These are phyloP conservation scores for Babesia sp. DNA, from an alignment of 169 alveolate species.

Conservation along the genomic window DNA sequence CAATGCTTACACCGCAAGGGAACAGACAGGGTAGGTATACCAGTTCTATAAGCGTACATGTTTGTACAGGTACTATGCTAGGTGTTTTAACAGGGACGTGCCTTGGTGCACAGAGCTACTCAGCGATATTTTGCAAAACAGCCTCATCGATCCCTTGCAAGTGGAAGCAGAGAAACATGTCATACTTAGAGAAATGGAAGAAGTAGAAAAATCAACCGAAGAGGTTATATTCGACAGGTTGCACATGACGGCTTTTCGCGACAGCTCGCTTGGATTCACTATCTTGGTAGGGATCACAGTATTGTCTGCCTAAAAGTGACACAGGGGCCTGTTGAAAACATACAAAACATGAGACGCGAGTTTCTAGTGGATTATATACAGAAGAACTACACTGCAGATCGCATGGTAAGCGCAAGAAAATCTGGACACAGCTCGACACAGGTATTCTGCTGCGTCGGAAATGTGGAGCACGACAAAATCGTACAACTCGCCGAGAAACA, in stretches of 20 bases:
- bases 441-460: slow-evolving; percentile 89
- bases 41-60: background rate
- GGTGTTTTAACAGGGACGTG: slow-evolving; percentile 82
- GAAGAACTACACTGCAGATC: slow-evolving; percentile 89
- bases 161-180: slow-evolving; percentile 91
- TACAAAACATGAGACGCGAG: slow-evolving; percentile 82
- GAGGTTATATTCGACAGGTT: slow-evolving; percentile 92
- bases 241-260: slow-evolving; percentile 87
- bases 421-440: background rate
- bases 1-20: slow-evolving; percentile 97
- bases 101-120: slow-evolving; percentile 89
- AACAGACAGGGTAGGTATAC: slow-evolving; percentile 87
- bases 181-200: slow-evolving; percentile 93
- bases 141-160: slow-evolving; percentile 82
- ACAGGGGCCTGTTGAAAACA: slow-evolving; percentile 87
- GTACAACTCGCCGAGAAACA: slow-evolving; percentile 81
- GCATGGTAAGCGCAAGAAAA: slow-evolving; percentile 69
- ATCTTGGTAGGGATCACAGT: slow-evolving; percentile 58
- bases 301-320: background rate
- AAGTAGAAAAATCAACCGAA: slow-evolving; percentile 87
- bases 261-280: slow-evolving; percentile 90
- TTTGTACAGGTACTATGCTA: slow-evolving; percentile 73
- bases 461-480: slow-evolving; percentile 84
- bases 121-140: slow-evolving; percentile 89
- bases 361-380: slow-evolving; percentile 86